Conservation (phyloP, 192 early-diverging fungal genomes). For the Phycomyces nitens region DNA sequence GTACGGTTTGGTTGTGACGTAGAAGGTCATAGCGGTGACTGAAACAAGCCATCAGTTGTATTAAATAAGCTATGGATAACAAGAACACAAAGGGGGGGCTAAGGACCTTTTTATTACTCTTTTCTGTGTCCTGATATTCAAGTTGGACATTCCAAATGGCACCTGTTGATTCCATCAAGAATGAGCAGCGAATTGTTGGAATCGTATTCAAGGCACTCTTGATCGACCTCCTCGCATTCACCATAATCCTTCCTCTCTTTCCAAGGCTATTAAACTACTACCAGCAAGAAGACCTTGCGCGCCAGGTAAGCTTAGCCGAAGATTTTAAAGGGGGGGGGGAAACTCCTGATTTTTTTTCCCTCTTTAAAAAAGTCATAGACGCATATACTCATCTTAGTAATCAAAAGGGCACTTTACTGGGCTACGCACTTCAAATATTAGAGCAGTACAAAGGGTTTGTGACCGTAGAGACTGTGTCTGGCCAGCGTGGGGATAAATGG, state of each 20-base stretch:
- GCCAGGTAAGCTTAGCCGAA: conserved; percentile 51
- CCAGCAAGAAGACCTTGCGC: conserved; percentile 56
- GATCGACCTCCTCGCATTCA: conserved; percentile 96
- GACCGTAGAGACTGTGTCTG: not conserved
- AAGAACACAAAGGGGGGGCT: no score
- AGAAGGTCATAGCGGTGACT: no score
- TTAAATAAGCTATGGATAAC: no score
- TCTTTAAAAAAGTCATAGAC: no score
- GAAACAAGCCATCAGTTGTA: no score
- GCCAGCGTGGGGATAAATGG: conserved; percentile 37
- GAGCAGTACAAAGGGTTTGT: conserved; percentile 33
- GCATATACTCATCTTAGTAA: no score
- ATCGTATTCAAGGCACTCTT: conserved; percentile 84
- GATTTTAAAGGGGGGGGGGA: not conserved
- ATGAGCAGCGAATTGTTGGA: conserved; percentile 28
- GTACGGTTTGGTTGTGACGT: no score
- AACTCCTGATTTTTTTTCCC: not conserved
- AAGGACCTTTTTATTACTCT: no score
- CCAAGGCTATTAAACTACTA: conserved; percentile 90
- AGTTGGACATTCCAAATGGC: no score
- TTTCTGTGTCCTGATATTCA: no score
- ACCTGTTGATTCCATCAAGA: not conserved
- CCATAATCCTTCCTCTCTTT: conserved; percentile 93
- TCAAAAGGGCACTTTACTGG: conserved; percentile 25
- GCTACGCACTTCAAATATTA: conserved; percentile 19